Percentiles rank a stretch among this genome's conserved stretches.
Conservation (phyloP, 805 yeast species). For the Saturnispora sanitii region DNA sequence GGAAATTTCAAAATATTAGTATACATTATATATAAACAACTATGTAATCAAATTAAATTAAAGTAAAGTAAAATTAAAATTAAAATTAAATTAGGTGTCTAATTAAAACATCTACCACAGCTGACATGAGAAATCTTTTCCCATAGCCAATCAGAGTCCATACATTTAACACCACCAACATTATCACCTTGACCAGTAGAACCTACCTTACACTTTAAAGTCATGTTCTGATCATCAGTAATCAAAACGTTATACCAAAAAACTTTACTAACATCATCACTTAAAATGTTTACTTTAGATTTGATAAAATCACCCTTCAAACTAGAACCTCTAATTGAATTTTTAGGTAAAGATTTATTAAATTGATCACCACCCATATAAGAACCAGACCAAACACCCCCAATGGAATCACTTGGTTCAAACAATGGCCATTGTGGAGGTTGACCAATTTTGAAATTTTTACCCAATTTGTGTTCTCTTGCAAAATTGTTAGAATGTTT, state of each 20-base stretch:
- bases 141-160: slow-evolving; percentile 51
- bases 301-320: slow-evolving; percentile 8
- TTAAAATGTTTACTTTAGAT: slow-evolving; percentile 17
- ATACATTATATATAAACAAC: no score
- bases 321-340: slow-evolving; percentile 9
- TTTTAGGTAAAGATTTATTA: background rate
- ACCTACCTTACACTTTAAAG: slow-evolving; percentile 51
- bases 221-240: slow-evolving; percentile 68
- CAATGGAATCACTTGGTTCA: slow-evolving; percentile 10
- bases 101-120: slow-evolving; percentile 46
- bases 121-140: slow-evolving; percentile 37
- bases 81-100: background rate
- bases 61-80: no score
- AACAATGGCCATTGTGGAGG: slow-evolving; percentile 9
- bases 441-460: slow-evolving; percentile 14
- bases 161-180: slow-evolving; percentile 43
- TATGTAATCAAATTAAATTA: no score
- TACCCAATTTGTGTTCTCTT: slow-evolving; percentile 22
- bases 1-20: background rate
- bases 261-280: slow-evolving; percentile 28
- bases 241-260: slow-evolving; percentile 53
- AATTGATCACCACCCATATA: slow-evolving; percentile 8
- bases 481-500: slow-evolving; percentile 27
- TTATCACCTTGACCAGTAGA: no score
- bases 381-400: slow-evolving; percentile 12